Base-by-base conservation (phyloP, 208 protist species). In the Trichomonas gallinae region DNA sequence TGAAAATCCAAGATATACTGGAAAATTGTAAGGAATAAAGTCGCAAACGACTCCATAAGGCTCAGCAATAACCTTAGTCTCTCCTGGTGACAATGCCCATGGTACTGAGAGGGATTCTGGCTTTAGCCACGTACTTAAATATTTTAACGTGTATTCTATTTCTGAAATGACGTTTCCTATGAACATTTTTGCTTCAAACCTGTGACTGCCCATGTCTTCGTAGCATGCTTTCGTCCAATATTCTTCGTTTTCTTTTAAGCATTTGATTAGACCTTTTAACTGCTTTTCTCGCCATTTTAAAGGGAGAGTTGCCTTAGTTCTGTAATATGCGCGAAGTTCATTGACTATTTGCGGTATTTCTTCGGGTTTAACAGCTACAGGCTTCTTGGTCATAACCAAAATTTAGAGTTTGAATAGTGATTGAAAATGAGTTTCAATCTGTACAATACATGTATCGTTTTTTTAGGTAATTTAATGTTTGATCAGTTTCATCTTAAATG, bases 11-110 rank as follows among this genome's bases (percentile, higher is more conserved):
- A 99, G 96, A 72, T 97, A 96, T 48, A 99, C 58, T 21, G 98
- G 98, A 97, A 98, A 99, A 96, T 99, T 99, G 98, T 98, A 99
- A 34, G 98, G 96, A 38, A 97, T 97, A 51, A 99, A 98, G 38
- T 99, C 97, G 34, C 98, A 97, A n/a, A 98, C 98, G 38, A 98
- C 97, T 49, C 98, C 98, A 0, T 98, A 97, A 49, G 98, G 98
- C 42, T 98, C 98, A 42, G 96, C 72, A 4, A 97, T 85, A n/a
- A 98, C 97, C 21, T 85, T 96, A 48, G 97, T 97, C 0, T 89
- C 42, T 44, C 97, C 96, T 63, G 97, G 96, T 34, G 97, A 96
- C 21, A 97, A 13, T 3, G 97, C 97, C 48, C 97, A 97, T 46
- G 97, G 81, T 9, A 82, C n/a, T 8, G 97, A 96, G 31, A 96